Conservation (phyloP, 495 filamentous ascomycete species). For the Hypomontagnella submonticulosa region DNA sequence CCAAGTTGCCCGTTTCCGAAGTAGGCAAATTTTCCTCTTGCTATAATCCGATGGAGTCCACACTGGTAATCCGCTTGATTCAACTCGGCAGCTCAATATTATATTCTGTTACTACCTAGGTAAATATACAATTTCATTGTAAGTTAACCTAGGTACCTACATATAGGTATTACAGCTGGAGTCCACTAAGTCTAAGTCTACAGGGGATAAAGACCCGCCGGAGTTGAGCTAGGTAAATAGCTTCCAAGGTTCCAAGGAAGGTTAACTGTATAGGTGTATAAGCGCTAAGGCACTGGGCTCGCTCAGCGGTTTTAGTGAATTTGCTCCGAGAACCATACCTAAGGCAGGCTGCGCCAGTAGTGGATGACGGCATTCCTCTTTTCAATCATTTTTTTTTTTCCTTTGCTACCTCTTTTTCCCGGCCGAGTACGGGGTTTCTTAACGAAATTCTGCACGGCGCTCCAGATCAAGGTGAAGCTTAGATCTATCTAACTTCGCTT, state of each 20-base stretch:
- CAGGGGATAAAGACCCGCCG: slow-evolving; percentile 6
- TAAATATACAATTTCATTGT: too few relatives aligned
- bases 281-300: slow-evolving; percentile 4
- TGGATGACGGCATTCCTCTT: slow-evolving; percentile 43
- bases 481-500: slow-evolving; percentile 28
- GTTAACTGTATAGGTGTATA: slow-evolving; percentile 7
- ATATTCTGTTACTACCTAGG: too few relatives aligned
- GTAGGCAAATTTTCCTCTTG: too few relatives aligned
- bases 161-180: background rate
- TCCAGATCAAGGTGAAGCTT: slow-evolving; percentile 24
- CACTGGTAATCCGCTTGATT: too few relatives aligned
- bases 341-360: slow-evolving; percentile 1
- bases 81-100: too few relatives aligned
- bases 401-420: slow-evolving; percentile 9
- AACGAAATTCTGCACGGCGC: slow-evolving; percentile 17
- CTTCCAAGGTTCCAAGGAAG: too few relatives aligned
- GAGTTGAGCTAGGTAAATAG: slow-evolving; percentile 35
- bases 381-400: slow-evolving; percentile 22
- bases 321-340: slow-evolving; percentile 5
- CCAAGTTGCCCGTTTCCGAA: too few relatives aligned
- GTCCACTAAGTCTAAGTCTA: background rate
- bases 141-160: too few relatives aligned
- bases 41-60: too few relatives aligned
- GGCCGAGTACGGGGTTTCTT: background rate
- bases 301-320: slow-evolving; percentile 15